Conservation (phyloP, 2,329 filamentous ascomycete species). For the Botrytis squamosa region DNA sequence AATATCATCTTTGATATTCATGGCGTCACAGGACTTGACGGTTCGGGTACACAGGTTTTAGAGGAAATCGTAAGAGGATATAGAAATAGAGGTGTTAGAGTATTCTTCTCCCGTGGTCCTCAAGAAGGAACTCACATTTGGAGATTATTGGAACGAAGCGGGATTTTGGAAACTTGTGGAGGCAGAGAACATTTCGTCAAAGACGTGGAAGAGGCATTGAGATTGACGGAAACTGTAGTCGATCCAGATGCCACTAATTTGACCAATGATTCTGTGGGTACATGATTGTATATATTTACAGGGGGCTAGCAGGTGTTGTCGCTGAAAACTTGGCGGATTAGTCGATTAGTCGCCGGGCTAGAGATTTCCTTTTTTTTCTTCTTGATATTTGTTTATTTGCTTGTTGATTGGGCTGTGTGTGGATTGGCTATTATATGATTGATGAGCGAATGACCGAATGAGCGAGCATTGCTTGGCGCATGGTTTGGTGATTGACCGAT, state of each 20-base stretch:
- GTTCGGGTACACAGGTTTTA: constrained; percentile 87
- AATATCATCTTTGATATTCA: constrained; percentile 98
- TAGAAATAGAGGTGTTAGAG: constrained; percentile 69
- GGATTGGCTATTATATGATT: background rate
- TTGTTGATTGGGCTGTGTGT: background rate
- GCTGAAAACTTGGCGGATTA: background rate
- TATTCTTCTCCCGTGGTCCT: constrained; percentile 68
- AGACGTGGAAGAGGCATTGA: constrained; percentile 80
- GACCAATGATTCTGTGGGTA: constrained; percentile 31
- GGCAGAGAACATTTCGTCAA: constrained; percentile 76
- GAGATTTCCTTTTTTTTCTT: background rate
- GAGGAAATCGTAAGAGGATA: constrained; percentile 85
- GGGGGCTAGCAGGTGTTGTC: background rate
- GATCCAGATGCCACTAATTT: constrained; percentile 41
- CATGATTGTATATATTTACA: constrained; percentile 16
- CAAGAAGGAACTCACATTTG: constrained; percentile 46
- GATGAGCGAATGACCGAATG: constrained; percentile 12
- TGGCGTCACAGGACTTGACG: constrained; percentile 93
- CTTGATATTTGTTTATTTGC: background rate
- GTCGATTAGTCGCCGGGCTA: too few relatives aligned
- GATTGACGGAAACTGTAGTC: constrained; percentile 66
- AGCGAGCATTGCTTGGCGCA: constrained; percentile 10
- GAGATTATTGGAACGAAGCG: constrained; percentile 70
- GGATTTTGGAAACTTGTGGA: constrained; percentile 81
- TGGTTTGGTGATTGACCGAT: background rate